Evolutionary conservation across 2,329 filamentous ascomycete species (phyloP), one percentile per base, ranked within the genome.

Genomic region (Trichoderma endophyticum): DNA sequence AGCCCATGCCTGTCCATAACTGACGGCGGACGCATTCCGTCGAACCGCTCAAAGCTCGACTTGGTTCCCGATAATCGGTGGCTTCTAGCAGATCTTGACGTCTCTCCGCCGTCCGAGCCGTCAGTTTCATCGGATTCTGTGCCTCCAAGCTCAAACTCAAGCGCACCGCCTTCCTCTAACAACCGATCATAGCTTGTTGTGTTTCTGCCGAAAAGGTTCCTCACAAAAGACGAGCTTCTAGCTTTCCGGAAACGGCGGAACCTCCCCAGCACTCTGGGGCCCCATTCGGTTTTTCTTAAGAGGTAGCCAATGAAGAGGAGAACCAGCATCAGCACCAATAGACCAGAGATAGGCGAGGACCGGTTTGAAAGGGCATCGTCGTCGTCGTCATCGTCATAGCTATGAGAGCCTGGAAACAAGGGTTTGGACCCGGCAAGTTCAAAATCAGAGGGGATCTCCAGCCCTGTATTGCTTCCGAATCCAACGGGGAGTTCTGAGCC

Each of bases 391-490:
- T 87, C 85, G 36, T 87, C 85, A 60, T 87, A 84, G 43, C 80
- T 76, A 5, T 81, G 77, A n/a, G 76, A 73, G n/a, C 70, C 73
- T n/a, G 75, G 70, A 6, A 75, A 73, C 15, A 82, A 75, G 11
- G 81, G 81, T 2, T 80, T 84, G 5, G 90, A 91, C 11, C 92
- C 92, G 0, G 95, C 93, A 77, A 91, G 90, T 80, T 97, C 93
- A 80, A 98, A 99, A 79, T 98, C 94, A 4, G 85, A 78, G 0
- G 93, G 91, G 3, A 91, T 86, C 6, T 84, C 86, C 8, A 85
- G 85, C 51, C 84, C 84, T n/a, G 87, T 84, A 78, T 99, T 99
- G 82, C 91, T 94, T 71, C 96, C 96, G 79, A 98, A 98, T 0
- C 96, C 96, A 11, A 99, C 96, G 0, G 95, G 93, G 2, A 95